These are phyloP conservation scores for Eutypella sp. DNA, from an alignment of 2,329 filamentous ascomycete species.

Conservation along the genomic window DNA sequence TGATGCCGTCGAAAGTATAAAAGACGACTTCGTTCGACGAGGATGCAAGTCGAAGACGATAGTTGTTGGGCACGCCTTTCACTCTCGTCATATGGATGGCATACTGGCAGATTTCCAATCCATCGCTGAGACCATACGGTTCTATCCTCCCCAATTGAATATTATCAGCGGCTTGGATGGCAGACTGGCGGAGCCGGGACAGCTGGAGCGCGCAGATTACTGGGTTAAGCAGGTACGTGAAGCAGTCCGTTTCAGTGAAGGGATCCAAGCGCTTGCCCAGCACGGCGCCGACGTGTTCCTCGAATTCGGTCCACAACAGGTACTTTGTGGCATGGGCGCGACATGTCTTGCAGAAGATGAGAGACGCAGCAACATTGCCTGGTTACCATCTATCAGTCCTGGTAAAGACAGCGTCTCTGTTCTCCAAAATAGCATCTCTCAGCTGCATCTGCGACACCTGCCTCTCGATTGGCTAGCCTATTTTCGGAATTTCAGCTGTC, in stretches of 20 bases:
- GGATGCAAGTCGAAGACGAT: conserved; percentile 17
- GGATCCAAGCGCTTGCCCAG: conserved; percentile 17
- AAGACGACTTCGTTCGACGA: conserved; percentile 10
- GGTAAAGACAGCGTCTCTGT: conserved; percentile 7
- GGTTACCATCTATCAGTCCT: conserved; percentile 23
- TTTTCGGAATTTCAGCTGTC: conserved; percentile 22
- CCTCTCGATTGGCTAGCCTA: conserved; percentile 25
- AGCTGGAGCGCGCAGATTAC: conserved; percentile 22
- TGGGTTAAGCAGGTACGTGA: conserved; percentile 24
- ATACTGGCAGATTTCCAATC: conserved; percentile 19
- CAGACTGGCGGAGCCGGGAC: conserved; percentile 11
- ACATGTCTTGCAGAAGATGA: conserved; percentile 15
- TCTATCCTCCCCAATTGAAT: conserved; percentile 10
- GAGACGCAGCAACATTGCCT: conserved; percentile 7
- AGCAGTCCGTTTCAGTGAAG: conserved; percentile 25
- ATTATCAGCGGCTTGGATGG: conserved; percentile 22
- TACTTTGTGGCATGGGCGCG: conserved; percentile 25
- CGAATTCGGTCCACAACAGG: conserved; percentile 24
- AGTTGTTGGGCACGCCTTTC: conserved; percentile 21
- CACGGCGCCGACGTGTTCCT: conserved; percentile 23
- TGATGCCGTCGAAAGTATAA: conserved; percentile 13
- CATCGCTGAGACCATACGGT: conserved; percentile 17
- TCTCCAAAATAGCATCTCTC: conserved; percentile 17
- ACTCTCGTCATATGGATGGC: conserved; percentile 21
- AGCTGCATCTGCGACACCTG: conserved; percentile 21